Conservation (phyloP, 495 filamentous ascomycete species). For the Hamigera avellanea region DNA sequence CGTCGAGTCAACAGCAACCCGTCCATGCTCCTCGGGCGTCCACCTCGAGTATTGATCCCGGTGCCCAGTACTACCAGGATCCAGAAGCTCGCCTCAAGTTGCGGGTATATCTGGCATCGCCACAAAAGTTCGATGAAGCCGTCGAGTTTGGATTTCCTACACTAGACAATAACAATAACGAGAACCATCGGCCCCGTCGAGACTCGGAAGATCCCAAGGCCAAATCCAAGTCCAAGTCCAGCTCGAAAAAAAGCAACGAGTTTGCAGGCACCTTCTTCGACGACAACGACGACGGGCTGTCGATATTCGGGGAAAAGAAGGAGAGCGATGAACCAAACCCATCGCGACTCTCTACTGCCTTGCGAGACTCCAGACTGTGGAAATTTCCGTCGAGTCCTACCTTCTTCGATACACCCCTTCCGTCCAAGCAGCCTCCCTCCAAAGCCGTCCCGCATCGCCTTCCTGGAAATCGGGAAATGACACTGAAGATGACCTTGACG, state of each 20-base stretch:
- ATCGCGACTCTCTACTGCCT: constrained; percentile 7
- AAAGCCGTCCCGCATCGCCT: constrained; percentile 11
- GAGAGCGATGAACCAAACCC: constrained; percentile 28
- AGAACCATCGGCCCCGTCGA: constrained; percentile 13
- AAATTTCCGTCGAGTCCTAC: constrained; percentile 13
- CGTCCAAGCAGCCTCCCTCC: constrained; percentile 9
- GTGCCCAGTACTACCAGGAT: constrained; percentile 77
- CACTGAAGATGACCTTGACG: constrained; percentile 86
- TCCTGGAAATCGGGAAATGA: constrained; percentile 64
- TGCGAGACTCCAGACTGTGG: constrained; percentile 30
- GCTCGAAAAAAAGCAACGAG: background rate
- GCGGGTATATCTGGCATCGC: constrained; percentile 78
- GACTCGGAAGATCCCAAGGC: constrained; percentile 3
- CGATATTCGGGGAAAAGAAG: constrained; percentile 13
- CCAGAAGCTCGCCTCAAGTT: constrained; percentile 81
- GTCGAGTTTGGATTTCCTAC: constrained; percentile 88
- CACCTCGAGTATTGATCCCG: constrained; percentile 53
- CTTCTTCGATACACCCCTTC: constrained; percentile 3
- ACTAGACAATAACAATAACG: constrained; percentile 28
- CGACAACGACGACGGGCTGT: constrained; percentile 25
- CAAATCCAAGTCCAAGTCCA: too few relatives aligned
- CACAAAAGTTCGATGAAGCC: constrained; percentile 92
- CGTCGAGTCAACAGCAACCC: constrained; percentile 14
- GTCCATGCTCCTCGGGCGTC: constrained; percentile 26
- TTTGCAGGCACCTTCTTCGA: constrained; percentile 33